Evolutionary conservation across 495 filamentous ascomycete species (phyloP), one percentile per base, ranked within the genome.

Genomic region (Cercophora scortea): DNA sequence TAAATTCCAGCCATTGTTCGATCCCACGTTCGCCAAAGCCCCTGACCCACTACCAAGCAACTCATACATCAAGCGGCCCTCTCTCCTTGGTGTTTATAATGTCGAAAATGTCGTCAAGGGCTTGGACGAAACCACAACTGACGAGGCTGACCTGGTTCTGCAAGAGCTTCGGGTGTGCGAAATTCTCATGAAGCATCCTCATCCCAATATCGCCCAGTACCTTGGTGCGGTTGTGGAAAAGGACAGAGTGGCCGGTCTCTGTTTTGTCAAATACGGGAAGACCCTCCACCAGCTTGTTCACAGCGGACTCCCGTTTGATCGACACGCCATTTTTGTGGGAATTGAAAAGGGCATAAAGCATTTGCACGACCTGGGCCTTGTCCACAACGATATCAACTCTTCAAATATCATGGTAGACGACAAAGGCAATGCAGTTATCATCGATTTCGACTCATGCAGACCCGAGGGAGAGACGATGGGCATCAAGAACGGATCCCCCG

Each of bases 331-430:
- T 6, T 19, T 44, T 10, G 12, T 6, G 1, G 45, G 45, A 1
- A 43, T 57, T 11, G 25, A 47, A 34, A 17, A 25, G 9, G 50
- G 55, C 7, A 11, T 53, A 17, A n/a, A 32, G 43, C 69, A 76
- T 58, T 58, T 74, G 0, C 70, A 72, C 53, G 49, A 46, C 18
- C 51, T 74, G 45, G 63, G 60, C 0, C 33, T 71, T 17, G 61
- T 68, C 4, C 70, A 74, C 49, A 71, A 70, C 47, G 68, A 76
- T 36, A 60, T 73, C 18, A 71, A 67, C 50, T 64, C 65, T 2
- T 52, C 46, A 8, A 76, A 71, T 43, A 63, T 73, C 46, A 67
- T 71, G 64, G n/a, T 71, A 50, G 63, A 67, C 17, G 58, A 36
- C 9, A 8, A 13, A 8, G 49, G 66, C 15, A 59, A 15, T 9